Base-by-base conservation (phyloP, 164 flowering plant genomes). In the Sextonia rubra region DNA sequence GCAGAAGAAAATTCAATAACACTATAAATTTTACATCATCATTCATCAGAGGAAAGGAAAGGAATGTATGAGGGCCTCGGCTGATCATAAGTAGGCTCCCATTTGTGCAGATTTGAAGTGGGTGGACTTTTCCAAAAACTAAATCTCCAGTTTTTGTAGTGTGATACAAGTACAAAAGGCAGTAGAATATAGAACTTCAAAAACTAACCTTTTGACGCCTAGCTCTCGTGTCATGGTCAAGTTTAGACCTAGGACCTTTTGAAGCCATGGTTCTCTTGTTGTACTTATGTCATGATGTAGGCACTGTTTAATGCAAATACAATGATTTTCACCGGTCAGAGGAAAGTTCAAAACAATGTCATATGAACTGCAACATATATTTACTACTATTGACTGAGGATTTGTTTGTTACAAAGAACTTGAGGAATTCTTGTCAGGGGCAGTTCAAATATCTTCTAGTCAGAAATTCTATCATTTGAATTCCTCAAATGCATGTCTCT, bases 221-320 rank as follows among this genome's bases (percentile, higher is more conserved):
- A 56, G 89, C 86, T 81, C 97, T 86, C 23, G 97, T 77, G 66
- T 94, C 99, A 80, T 92, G 97, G 75, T 94, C 99, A 77, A 85
- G 85, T 77, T 86, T 92, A 47, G 93, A 87, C 82, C 94, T 83
- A 66, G 91, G 89, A 80, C 96, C 98, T 82, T 92, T 94, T 15
- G 98, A 91, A 69, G 97, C 90, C 99, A 94, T 94, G 70, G 20
- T 79, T 68, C 49, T 37, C 68, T 72, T 61, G 56, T n/a, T 69
- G 55, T 49, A 58, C 27, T 60, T 81, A 78, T 32, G 15, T 65
- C 79, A 71, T 72, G 73, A 64, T 65, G 61, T 32, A 76, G 71
- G 37, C 12, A 47, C 81, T 78, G 75, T 37, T 44, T 67, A 30
- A 26, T 27, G 47, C 37, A 17, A 64, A 64, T 17, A 26, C 17